Conservation (phyloP, 2,329 filamentous ascomycete species). For the Colletotrichum sp. region DNA sequence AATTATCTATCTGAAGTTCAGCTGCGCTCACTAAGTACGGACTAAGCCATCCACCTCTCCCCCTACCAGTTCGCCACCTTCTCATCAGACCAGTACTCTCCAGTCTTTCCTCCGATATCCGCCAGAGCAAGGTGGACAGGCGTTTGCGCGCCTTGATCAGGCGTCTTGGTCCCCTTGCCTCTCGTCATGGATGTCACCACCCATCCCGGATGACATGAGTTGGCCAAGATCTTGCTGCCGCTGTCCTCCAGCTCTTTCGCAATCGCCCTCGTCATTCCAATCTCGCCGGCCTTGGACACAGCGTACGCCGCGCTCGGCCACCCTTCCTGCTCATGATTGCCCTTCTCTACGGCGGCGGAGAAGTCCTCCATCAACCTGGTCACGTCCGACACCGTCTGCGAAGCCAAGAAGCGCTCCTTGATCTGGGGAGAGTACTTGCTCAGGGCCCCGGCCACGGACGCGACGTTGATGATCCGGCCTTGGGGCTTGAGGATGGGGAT, state of each 20-base stretch:
- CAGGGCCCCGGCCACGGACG: conserved; percentile 47
- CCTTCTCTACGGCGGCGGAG: conserved; percentile 46
- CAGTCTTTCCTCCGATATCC: conserved; percentile 39
- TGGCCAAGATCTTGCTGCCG: conserved; percentile 33
- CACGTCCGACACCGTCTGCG: conserved; percentile 45
- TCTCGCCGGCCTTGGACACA: conserved; percentile 48
- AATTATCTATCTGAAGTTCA: not conserved
- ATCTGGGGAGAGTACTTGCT: conserved; percentile 50
- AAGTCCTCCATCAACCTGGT: conserved; percentile 55
- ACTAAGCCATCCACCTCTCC: not conserved
- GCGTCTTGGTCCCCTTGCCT: conserved; percentile 40
- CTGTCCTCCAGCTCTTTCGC: conserved; percentile 36
- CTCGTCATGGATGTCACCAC: conserved; percentile 53
- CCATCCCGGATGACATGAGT: conserved; percentile 47
- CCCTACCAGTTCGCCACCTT: conserved; percentile 36
- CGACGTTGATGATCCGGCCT: conserved; percentile 55
- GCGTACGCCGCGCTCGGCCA: conserved; percentile 57
- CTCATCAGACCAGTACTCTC: conserved; percentile 43
- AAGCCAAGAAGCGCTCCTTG: conserved; percentile 43
- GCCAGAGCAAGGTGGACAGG: conserved; percentile 46
- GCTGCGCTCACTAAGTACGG: not conserved
- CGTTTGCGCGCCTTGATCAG: conserved; percentile 48
- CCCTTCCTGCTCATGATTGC: conserved; percentile 49
- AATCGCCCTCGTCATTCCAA: conserved; percentile 43
- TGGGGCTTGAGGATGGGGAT: conserved; percentile 48